A percentile compares a stretch with the other conserved stretches of the same genome.
Evolutionary conservation across 139 green algal genomes (phyloP).

Genomic region (Penium margaritaceum): DNA sequence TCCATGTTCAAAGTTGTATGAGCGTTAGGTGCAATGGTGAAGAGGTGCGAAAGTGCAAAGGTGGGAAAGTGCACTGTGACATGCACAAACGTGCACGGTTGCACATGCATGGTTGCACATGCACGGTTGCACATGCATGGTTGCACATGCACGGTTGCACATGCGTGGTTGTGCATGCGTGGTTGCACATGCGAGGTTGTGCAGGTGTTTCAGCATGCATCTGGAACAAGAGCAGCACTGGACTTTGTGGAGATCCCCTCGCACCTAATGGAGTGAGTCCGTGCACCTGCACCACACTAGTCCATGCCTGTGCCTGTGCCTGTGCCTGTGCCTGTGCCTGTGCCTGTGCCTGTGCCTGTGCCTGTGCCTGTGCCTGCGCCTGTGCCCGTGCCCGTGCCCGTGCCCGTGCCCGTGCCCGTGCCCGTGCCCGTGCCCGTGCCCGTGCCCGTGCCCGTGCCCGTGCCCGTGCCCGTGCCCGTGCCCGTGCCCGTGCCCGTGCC

Average conservation of each 20-base stretch:
- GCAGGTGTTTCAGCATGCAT: conserved; percentile 73
- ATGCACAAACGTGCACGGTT: too few species aligned
- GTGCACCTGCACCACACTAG: neutral
- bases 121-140: too few species aligned
- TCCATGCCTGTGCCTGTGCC: neutral
- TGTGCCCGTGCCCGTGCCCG: neutral
- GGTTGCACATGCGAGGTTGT: too few species aligned
- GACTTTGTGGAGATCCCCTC: conserved; percentile 82
- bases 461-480: neutral
- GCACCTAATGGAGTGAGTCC: conserved; percentile 68
- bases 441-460: neutral
- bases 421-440: neutral
- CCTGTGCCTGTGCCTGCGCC: neutral
- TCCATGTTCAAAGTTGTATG: too few species aligned
- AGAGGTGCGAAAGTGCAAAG: too few species aligned
- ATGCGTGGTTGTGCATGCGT: too few species aligned
- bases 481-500: too few species aligned
- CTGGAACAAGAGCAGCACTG: conserved; percentile 68
- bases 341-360: neutral
- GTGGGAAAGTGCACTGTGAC: too few species aligned
- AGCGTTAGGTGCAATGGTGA: too few species aligned
- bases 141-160: too few species aligned
- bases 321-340: neutral
- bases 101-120: too few species aligned
- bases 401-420: neutral